Conservation (phyloP, 164 flowering plant genomes). For the Annona squamosa region DNA sequence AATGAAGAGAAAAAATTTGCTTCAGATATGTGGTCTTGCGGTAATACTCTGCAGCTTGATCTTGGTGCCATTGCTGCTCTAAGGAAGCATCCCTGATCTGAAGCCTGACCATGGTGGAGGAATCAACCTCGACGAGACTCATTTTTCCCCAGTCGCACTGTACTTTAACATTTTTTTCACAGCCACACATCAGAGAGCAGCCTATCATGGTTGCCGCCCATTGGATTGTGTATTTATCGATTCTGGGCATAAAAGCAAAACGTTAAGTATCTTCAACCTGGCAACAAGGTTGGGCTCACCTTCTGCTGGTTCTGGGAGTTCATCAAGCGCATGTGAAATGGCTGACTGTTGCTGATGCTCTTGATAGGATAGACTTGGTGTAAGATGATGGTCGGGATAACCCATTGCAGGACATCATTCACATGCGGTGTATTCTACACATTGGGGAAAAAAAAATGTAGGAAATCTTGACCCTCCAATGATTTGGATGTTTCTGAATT, state of each 20-base stretch:
- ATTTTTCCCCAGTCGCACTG: constrained; percentile 11
- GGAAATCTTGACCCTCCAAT: too few species aligned
- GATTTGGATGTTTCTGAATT: too few species aligned
- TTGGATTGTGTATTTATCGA: not conserved
- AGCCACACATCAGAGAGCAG: not conserved
- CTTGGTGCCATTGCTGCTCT: constrained; percentile 13
- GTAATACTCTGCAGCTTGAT: constrained; percentile 15
- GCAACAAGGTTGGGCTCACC: not conserved
- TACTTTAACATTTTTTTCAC: constrained; percentile 3
- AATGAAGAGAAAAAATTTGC: not conserved
- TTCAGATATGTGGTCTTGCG: constrained; percentile 7
- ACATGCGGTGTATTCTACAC: too few species aligned
- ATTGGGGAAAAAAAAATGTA: too few species aligned
- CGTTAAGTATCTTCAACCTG: not conserved
- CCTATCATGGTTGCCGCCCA: not conserved
- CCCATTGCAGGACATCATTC: too few species aligned
- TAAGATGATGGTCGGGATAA: too few species aligned
- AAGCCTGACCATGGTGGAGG: constrained; percentile 16
- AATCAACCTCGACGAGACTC: constrained; percentile 15
- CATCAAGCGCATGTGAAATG: too few species aligned
- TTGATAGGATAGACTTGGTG: too few species aligned
- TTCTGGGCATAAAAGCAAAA: too few species aligned
- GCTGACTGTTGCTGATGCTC: too few species aligned
- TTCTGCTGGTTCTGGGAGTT: not conserved
- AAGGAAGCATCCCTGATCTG: constrained; percentile 12